Percentiles rank a stretch among this genome's conserved stretches.
phyloP scores from a whole-genome alignment of 2,329 filamentous ascomycete genomes.

The Monilinia aucupariae region DNA sequence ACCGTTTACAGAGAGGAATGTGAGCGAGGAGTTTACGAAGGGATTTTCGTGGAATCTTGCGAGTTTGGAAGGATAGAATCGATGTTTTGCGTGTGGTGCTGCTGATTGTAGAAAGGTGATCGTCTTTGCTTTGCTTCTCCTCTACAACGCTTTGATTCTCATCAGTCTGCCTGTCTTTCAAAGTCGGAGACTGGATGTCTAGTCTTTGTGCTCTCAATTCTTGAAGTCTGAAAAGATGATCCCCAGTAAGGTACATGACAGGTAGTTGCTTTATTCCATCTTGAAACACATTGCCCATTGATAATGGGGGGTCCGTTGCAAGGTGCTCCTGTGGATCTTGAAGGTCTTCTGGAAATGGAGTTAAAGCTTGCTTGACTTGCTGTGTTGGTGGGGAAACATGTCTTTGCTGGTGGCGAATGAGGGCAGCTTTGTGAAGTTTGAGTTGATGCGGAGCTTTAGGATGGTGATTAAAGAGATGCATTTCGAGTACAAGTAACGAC shows the following conservation, averaged over 20 bases:
- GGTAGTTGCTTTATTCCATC: not conserved
- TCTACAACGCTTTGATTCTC: not conserved
- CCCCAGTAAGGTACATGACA: not conserved
- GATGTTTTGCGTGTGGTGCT: not conserved
- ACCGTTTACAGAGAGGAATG: not conserved
- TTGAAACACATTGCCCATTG: not conserved
- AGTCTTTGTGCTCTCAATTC: not conserved
- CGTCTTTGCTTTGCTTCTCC: not conserved
- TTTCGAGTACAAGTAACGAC: not conserved
- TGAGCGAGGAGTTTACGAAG: not conserved
- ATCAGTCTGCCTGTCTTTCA: rapidly evolving
- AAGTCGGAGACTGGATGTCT: too few relatives aligned
- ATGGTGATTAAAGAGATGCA: not conserved
- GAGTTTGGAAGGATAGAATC: not conserved
- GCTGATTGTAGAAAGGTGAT: not conserved
- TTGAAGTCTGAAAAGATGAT: not conserved
- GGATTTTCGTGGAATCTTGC: not conserved
- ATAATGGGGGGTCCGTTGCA: not conserved
- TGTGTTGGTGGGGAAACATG: not conserved
- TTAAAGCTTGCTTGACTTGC: too few relatives aligned
- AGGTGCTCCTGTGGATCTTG: not conserved
- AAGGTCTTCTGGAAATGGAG: not conserved
- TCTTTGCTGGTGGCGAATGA: not conserved
- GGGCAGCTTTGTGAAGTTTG: not conserved
- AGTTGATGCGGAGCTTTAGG: not conserved